These are phyloP conservation scores for Umbelopsis isabellina DNA, from an alignment of 192 early-diverging fungal genomes.

Conservation along the genomic window DNA sequence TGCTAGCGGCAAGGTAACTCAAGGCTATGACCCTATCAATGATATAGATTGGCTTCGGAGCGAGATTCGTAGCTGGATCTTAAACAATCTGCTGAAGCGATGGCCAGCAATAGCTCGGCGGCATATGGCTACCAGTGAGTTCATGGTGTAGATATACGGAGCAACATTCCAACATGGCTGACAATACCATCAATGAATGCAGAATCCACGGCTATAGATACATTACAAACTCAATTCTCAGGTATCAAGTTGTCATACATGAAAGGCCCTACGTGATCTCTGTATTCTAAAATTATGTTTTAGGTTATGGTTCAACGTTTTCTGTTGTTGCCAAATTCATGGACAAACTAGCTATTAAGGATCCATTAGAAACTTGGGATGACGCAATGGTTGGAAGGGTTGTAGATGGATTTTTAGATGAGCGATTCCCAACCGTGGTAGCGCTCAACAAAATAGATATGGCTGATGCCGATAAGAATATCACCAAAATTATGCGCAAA, in stretches of 20 bases:
- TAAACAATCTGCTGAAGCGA: constrained; percentile 67
- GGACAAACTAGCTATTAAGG: constrained; percentile 57
- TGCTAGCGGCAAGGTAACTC: constrained; percentile 72
- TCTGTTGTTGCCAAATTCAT: constrained; percentile 47
- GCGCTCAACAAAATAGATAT: constrained; percentile 89
- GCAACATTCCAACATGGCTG: not conserved
- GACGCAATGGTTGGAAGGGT: constrained; percentile 58
- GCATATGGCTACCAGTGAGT: constrained; percentile 61
- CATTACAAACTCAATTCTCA: constrained; percentile 57
- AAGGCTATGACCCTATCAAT: constrained; percentile 81
- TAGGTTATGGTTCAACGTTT: constrained; percentile 65
- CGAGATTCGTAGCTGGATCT: constrained; percentile 80
- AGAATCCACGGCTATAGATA: constrained; percentile 56
- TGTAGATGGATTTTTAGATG: constrained; percentile 72
- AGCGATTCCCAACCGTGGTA: constrained; percentile 81
- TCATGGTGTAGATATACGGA: not conserved
- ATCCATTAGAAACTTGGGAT: constrained; percentile 69
- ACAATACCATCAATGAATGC: not conserved
- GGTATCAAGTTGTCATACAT: not conserved
- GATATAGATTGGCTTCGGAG: constrained; percentile 81
- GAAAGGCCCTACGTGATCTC: not conserved
- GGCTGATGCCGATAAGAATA: constrained; percentile 82
- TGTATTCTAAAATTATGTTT: not conserved
- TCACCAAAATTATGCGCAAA: constrained; percentile 73
- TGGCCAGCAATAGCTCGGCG: constrained; percentile 72